These are phyloP conservation scores for Daldinia childiae DNA, from an alignment of 495 filamentous ascomycete species.

Conservation along the genomic window DNA sequence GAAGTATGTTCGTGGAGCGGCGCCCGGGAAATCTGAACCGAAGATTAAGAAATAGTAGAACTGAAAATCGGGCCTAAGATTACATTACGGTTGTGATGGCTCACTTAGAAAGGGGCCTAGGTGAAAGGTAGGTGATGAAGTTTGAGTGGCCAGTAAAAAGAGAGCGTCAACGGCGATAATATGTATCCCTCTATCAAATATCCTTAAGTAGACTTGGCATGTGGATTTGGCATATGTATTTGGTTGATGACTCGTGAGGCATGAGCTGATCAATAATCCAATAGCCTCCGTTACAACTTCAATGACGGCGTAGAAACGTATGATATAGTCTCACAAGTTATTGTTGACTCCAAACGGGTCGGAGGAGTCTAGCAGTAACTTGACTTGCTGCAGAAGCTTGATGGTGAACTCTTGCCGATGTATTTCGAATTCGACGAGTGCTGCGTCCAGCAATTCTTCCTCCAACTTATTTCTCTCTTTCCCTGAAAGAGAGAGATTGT, in stretches of 20 bases:
- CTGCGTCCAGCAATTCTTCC: background rate
- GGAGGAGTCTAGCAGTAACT: background rate
- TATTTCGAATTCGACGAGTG: background rate
- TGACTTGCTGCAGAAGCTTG: background rate
- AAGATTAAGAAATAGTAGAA: background rate
- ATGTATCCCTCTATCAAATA: too few relatives aligned
- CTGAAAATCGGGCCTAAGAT: background rate
- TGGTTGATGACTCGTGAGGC: background rate
- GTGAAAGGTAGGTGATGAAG: too few relatives aligned
- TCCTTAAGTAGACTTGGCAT: background rate
- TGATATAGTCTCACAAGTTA: background rate
- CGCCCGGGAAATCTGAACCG: background rate
- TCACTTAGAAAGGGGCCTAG: too few relatives aligned
- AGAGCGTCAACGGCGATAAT: too few relatives aligned
- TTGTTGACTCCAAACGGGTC: background rate
- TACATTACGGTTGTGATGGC: background rate
- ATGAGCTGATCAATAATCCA: background rate
- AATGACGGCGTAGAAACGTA: background rate
- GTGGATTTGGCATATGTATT: background rate
- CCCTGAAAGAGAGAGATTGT: background rate
- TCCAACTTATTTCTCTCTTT: background rate
- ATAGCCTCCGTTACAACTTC: background rate
- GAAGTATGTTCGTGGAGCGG: background rate
- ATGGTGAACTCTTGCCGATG: background rate
- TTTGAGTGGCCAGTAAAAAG: too few relatives aligned